Evolutionary conservation across 2,329 filamentous ascomycete species (phyloP).

Genomic region (Apiospora kogelbergensis): DNA sequence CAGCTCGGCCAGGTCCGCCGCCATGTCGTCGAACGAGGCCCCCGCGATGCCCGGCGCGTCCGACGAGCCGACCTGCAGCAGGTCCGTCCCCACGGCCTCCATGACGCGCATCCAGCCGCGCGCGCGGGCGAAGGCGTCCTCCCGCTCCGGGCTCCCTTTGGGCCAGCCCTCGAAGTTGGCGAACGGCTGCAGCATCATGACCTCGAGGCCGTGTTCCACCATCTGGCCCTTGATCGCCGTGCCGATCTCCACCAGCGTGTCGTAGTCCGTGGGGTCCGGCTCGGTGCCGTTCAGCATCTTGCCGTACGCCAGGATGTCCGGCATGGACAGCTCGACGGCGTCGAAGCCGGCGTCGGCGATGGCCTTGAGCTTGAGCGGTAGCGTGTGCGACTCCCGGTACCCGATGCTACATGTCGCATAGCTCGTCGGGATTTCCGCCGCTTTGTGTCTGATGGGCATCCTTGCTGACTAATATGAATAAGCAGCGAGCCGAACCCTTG

Average conservation of each 20-base stretch:
- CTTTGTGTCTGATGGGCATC: slow-evolving; percentile 27
- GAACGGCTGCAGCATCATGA: slow-evolving; percentile 76
- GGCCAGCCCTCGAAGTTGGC: slow-evolving; percentile 76
- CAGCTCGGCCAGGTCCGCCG: slow-evolving; percentile 62
- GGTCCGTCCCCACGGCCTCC: slow-evolving; percentile 66
- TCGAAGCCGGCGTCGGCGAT: slow-evolving; percentile 66
- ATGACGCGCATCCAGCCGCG: slow-evolving; percentile 71
- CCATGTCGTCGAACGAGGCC: slow-evolving; percentile 48
- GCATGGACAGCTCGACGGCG: slow-evolving; percentile 73
- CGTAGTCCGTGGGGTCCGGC: slow-evolving; percentile 58
- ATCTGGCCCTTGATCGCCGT: slow-evolving; percentile 54
- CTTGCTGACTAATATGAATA: not conserved
- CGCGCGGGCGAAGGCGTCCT: slow-evolving; percentile 63
- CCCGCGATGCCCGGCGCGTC: slow-evolving; percentile 58
- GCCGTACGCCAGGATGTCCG: slow-evolving; percentile 67
- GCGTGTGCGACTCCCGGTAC: slow-evolving; percentile 40
- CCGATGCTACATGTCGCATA: slow-evolving; percentile 33
- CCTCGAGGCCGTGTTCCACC: slow-evolving; percentile 51
- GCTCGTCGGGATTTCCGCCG: slow-evolving; percentile 25
- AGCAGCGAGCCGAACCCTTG: not conserved
- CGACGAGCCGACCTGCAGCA: slow-evolving; percentile 68
- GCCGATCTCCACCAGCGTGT: slow-evolving; percentile 54
- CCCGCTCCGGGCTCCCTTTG: slow-evolving; percentile 53
- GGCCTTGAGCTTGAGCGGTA: slow-evolving; percentile 60
- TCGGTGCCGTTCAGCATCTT: slow-evolving; percentile 45